These are phyloP conservation scores for Annona squamosa DNA, from an alignment of 164 flowering plant species.

Conservation along the genomic window DNA sequence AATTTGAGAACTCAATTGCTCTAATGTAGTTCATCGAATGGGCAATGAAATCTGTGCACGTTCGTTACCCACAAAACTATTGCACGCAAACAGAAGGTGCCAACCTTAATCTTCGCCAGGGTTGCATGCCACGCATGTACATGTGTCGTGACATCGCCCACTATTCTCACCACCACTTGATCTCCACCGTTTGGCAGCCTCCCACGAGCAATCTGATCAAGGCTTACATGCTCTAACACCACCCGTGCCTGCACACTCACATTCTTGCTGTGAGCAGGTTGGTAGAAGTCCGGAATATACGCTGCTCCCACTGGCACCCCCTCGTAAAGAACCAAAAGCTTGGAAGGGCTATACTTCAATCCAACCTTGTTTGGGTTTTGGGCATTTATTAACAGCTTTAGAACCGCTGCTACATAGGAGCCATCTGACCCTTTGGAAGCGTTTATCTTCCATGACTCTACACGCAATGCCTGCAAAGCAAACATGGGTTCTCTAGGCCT, in stretches of 20 bases:
- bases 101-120: slow-evolving; percentile 40
- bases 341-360: slow-evolving; percentile 24
- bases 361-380: slow-evolving; percentile 46
- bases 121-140: slow-evolving; percentile 20
- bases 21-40: neutral
- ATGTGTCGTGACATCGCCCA: slow-evolving; percentile 33
- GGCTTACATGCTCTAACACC: slow-evolving; percentile 22
- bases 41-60: neutral
- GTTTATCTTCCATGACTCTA: slow-evolving; percentile 30
- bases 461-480: slow-evolving; percentile 20
- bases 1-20: too few relatives aligned
- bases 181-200: neutral
- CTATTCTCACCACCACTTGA: slow-evolving; percentile 17
- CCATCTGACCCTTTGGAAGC: neutral
- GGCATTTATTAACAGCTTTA: slow-evolving; percentile 27
- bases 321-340: slow-evolving; percentile 18
- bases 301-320: slow-evolving; percentile 34
- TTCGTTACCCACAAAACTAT: neutral
- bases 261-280: slow-evolving; percentile 41
- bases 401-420: slow-evolving; percentile 28
- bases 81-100: neutral
- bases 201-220: slow-evolving; percentile 11
- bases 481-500: slow-evolving; percentile 42
- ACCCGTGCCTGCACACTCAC: slow-evolving; percentile 23
- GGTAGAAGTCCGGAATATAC: slow-evolving; percentile 33